Evolutionary conservation across 306 rosid species (phyloP), one percentile per base, ranked within the genome.

Genomic region (Prunus dulcis): DNA sequence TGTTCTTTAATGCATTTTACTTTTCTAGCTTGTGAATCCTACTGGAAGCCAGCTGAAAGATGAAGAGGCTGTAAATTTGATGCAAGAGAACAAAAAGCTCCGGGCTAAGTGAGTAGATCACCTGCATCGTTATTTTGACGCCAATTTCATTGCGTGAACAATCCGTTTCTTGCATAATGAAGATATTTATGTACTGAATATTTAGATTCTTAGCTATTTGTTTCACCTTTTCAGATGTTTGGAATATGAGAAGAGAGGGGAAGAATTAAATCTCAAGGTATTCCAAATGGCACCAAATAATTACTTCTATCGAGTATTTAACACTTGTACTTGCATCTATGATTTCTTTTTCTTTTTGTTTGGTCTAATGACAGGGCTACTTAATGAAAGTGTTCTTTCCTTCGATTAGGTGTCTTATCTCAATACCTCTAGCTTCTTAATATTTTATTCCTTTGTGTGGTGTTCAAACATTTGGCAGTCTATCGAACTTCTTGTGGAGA

Each of bases 241-340:
- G 78, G 90, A 89, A 78, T 86, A 74, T 67, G 88, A 80, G 57
- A 84, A 79, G 87, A 74, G 67, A 64, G 84, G 78, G 74, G 86
- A 83, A 82, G 82, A 87, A 73, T 89, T 89, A 76, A 76, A 80
- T 72, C 79, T 77, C 58, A 89, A 87, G 99, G 99, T 93, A 87
- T 69, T 73, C 70, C 19, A 28, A 67, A 61, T 69, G n/a, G 23
- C 61, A 76, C 51, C 20, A 17, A 61, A 61, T 27, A 2, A 43
- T 75, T 53, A 57, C 19, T 60, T 13, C 1, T 47, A 12, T 47
- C 4, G 1, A 30, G 23, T 25, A 28, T 28, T 27, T 25, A 12
- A 28, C 12, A 20, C 47, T 58, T 58, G 9, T 30, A 8, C 65
- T 64, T 22, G 20, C 49, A 17, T 71, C 57, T 8, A 19, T 12